Conservation (phyloP, 331 rosid genomes). For the Spiraea crenata region DNA sequence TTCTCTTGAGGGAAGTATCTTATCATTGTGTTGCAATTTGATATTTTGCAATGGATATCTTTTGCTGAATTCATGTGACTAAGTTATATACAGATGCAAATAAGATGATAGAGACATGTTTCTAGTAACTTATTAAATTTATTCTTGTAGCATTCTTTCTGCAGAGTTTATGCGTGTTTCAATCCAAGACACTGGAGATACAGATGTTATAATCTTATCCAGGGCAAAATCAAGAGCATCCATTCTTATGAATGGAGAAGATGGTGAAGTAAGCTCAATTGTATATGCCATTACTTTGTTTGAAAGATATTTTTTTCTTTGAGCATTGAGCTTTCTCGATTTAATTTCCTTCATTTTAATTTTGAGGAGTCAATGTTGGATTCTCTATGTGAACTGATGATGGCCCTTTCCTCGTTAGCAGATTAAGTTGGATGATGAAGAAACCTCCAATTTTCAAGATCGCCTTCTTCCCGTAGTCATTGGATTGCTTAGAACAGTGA, state of each 20-base stretch:
- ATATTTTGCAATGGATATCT: not conserved
- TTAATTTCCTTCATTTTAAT: slow-evolving; percentile 13
- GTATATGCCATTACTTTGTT: not conserved
- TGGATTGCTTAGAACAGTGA: slow-evolving; percentile 98
- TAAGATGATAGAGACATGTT: slow-evolving; percentile 3
- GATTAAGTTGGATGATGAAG: slow-evolving; percentile 86
- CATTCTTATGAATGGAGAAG: slow-evolving; percentile 66
- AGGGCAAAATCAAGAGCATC: slow-evolving; percentile 78
- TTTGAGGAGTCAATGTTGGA: slow-evolving; percentile 18
- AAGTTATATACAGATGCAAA: not conserved
- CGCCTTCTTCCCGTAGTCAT: slow-evolving; percentile 84
- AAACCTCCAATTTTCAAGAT: slow-evolving; percentile 63
- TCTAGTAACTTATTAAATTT: slow-evolving; percentile 48
- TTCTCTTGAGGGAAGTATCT: not conserved
- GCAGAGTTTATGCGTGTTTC: slow-evolving; percentile 89
- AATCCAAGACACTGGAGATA: slow-evolving; percentile 71
- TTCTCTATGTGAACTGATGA: slow-evolving; percentile 36
- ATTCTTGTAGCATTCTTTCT: slow-evolving; percentile 94
- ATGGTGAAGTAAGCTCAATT: slow-evolving; percentile 60
- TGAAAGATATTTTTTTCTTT: not conserved
- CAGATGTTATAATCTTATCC: slow-evolving; percentile 64
- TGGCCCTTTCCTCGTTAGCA: slow-evolving; percentile 36
- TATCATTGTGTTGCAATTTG: not conserved
- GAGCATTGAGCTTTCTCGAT: not conserved
- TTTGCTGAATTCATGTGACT: not conserved